Conservation (phyloP, 2,329 filamentous ascomycete genomes). For the Monilinia laxa region DNA sequence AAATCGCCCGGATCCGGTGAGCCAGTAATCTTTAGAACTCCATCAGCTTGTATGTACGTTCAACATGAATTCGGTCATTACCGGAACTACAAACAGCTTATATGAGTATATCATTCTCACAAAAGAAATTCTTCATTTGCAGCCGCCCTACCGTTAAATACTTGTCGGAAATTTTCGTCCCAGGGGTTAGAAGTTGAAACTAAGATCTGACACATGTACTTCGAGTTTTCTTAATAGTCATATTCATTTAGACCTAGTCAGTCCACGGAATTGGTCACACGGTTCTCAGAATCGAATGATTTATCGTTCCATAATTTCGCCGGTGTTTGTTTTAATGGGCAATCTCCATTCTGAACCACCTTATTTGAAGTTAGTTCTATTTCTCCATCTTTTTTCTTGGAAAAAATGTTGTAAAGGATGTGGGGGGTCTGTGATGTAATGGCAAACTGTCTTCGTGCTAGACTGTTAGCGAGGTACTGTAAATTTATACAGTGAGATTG, state of each 20-base stretch:
- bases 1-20: not conserved
- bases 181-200: not conserved
- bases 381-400: not conserved
- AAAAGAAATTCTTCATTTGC: not conserved
- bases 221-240: not conserved
- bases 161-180: not conserved
- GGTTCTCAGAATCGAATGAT: conserved; percentile 20
- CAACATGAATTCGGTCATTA: not conserved
- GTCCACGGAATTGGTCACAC: conserved; percentile 4
- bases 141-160: not conserved
- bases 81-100: not conserved
- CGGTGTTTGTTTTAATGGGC: too few species aligned
- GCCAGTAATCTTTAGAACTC: too few species aligned
- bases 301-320: conserved; percentile 15
- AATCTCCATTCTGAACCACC: too few species aligned
- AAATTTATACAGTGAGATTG: too few species aligned
- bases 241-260: conserved; percentile 1
- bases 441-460: not conserved
- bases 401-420: too few species aligned
- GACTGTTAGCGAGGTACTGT: too few species aligned
- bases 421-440: not conserved
- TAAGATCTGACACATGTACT: not conserved
- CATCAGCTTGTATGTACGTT: not conserved
- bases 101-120: not conserved
- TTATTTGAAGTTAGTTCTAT: too few species aligned